Percentiles rank a stretch among this genome's conserved stretches.
Evolutionary conservation across 2,329 filamentous ascomycete species (phyloP).

Genomic region (Colletotrichum sp.): DNA sequence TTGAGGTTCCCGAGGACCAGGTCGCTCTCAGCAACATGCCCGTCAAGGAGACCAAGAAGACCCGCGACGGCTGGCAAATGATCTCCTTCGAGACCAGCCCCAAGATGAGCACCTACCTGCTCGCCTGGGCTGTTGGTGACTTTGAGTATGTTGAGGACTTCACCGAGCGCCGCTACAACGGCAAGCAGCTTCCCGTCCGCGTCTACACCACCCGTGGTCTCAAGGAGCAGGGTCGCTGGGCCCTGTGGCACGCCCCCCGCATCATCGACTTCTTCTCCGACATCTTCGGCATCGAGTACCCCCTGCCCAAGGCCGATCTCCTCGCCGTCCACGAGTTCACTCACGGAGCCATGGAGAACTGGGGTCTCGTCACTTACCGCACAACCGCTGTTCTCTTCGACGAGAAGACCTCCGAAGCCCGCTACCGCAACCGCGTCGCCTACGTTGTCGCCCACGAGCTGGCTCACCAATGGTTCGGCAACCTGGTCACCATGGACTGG

Average conservation of each 20-base stretch:
- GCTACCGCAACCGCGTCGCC: conserved; percentile 91
- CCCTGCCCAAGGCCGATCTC: conserved; percentile 89
- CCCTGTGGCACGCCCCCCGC: conserved; percentile 88
- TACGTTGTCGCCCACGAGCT: conserved; percentile 99
- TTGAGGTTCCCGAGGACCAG: conserved; percentile 89
- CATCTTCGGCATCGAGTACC: conserved; percentile 91
- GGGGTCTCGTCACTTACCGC: conserved; percentile 94
- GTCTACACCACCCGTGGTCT: conserved; percentile 97
- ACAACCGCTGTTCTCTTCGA: conserved; percentile 97
- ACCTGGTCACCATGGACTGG: conserved; percentile 97
- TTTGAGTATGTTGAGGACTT: conserved; percentile 96
- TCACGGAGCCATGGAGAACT: conserved; percentile 90
- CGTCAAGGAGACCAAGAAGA: conserved; percentile 70
- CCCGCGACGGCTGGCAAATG: conserved; percentile 69
- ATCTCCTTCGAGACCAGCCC: conserved; percentile 86
- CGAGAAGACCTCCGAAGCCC: conserved; percentile 86
- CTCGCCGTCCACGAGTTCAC: conserved; percentile 94
- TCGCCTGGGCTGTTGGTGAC: conserved; percentile 95
- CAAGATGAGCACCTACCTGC: conserved; percentile 89
- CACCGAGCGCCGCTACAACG: conserved; percentile 89
- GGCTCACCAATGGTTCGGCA: conserved; percentile 95
- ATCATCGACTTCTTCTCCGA: conserved; percentile 97
- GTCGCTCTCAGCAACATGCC: conserved; percentile 96
- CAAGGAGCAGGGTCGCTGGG: conserved; percentile 89
- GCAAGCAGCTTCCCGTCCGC: conserved; percentile 87